Conservation (phyloP, 208 protist genomes). For the Acanthamoeba healyi region DNA sequence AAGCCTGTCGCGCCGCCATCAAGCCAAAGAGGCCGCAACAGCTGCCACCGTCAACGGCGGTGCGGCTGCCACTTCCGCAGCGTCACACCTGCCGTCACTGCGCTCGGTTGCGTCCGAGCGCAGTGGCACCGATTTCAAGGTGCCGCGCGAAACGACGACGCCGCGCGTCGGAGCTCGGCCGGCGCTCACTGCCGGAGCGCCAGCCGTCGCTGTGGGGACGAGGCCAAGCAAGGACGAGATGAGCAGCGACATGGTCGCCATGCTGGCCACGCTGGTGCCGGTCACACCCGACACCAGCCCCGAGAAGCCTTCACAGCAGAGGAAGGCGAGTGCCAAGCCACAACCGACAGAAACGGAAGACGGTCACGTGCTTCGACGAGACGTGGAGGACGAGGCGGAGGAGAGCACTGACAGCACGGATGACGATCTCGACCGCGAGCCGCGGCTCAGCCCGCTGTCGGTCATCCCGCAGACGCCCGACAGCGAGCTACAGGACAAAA, state of each 20-base stretch:
- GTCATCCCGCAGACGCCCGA: constrained; percentile 39
- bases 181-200: no score
- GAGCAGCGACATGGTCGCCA: neutral
- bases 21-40: neutral
- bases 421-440: neutral
- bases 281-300: neutral
- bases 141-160: neutral
- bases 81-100: neutral
- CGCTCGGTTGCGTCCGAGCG: no score
- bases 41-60: no score
- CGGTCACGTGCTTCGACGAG: neutral
- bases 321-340: no score
- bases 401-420: neutral
- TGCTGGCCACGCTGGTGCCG: neutral
- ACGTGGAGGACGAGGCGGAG: neutral
- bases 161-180: no score
- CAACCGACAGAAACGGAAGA: no score
- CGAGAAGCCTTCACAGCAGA: neutral
- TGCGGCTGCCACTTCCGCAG: no score
- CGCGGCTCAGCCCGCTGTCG: constrained; percentile 24
- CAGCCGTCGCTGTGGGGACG: no score
- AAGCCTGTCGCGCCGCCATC: neutral
- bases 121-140: neutral
- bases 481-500: neutral
- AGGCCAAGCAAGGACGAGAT: no score